Percentiles rank a stretch among this genome's conserved stretches.
These are phyloP conservation scores for Diaporthe batatas DNA, from an alignment of 2,329 filamentous ascomycete genomes.

Conservation along the genomic window DNA sequence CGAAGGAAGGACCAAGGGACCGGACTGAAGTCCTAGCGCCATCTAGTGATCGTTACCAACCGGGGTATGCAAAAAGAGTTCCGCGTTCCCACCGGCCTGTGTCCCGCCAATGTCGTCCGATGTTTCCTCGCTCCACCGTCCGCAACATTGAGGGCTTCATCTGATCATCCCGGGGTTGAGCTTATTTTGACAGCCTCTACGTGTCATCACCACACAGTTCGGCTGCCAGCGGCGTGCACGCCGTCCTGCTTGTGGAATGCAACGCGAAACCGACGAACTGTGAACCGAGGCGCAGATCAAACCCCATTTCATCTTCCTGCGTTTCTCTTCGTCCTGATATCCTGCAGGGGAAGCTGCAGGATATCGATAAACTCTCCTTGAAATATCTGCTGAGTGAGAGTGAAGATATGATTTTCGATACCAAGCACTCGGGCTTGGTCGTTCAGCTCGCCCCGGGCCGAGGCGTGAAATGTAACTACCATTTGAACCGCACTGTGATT, in stretches of 20 bases:
- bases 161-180: neutral
- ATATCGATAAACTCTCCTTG: too few relatives aligned
- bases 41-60: constrained; percentile 5
- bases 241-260: constrained; percentile 23
- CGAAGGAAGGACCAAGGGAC: neutral
- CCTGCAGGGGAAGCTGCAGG: neutral
- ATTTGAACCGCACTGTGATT: neutral
- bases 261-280: constrained; percentile 25
- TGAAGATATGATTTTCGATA: neutral
- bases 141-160: constrained; percentile 27
- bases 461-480: neutral
- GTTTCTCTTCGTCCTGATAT: neutral
- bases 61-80: constrained; percentile 2
- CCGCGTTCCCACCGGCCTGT: neutral
- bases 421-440: neutral
- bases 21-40: neutral
- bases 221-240: constrained; percentile 10
- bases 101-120: constrained; percentile 5
- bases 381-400: too few relatives aligned
- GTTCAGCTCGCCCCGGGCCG: neutral
- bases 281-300: constrained; percentile 26
- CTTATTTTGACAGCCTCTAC: constrained; percentile 25
- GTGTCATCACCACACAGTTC: constrained; percentile 23
- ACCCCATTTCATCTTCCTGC: neutral
- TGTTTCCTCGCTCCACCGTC: neutral